Base-by-base conservation (phyloP, 495 filamentous ascomycete species). In the Aspergillus funiculosus region DNA sequence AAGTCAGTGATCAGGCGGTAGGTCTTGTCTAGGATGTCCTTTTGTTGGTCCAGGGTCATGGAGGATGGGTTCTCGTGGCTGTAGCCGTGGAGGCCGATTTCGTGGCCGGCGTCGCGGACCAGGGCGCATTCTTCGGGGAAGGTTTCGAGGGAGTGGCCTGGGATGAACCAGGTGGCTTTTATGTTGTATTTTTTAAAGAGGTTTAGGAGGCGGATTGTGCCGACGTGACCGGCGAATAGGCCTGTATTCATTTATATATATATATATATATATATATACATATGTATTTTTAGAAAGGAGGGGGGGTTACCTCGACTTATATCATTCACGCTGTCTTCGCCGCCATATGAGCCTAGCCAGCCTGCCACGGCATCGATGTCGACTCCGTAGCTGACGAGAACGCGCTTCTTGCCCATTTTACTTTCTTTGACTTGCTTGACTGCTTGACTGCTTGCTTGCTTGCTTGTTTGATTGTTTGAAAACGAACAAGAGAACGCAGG, bases 91-190 rank as follows among this genome's bases (percentile, higher is more conserved):
- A 86, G 76, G 5, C 86, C 86, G 52, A 90, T 88, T 58, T 89
- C 86, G 56, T 88, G 86, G 1, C 86, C 86, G 3, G 75, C 69
- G 46, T 89, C 86, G n/a, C 81, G 72, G 21, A 91, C 73, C 67
- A 78, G 74, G 20, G 79, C 77, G 54, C 81, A 86, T 55, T 88
- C 83, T 56, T 85, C 82, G 0, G 85, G 85, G 56, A 89, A 89
- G 10, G 74, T 87, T 48, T 91, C 86, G 11, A 91, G 75, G 0
- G 79, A 82, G 61, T 91, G 86, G 0, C 85, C 86, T 0, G 85
- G 86, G 47, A 91, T 88, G 62, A 91, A 89, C 81, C 83, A 89
- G 5, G 85, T 86, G 9, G 82, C 77, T 63, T 85, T 89, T 68
- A 91, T 91, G 46, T 81, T 77, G 72, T 88, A 83, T 59, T 86